phyloP scores from a whole-genome alignment of 2,329 filamentous ascomycete genomes.

The Lachnellula suecica region DNA sequence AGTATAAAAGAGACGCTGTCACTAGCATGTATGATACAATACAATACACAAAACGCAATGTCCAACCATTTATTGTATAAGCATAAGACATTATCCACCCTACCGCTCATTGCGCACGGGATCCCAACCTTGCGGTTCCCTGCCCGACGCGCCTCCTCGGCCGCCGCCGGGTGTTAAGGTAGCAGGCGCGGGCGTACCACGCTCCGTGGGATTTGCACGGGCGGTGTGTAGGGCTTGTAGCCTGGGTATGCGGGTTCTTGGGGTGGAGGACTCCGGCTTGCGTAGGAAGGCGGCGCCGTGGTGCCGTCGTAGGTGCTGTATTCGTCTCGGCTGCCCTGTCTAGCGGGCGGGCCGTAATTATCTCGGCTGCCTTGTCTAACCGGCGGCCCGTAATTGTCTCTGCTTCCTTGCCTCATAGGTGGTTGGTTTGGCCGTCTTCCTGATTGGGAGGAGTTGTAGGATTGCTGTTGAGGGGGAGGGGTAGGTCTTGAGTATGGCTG shows the following conservation, averaged over 20 bases:
- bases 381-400: conserved; percentile 1
- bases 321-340: conserved; percentile 8
- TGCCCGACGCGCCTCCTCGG: conserved; percentile 1
- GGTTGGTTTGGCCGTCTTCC: conserved; percentile 10
- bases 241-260: conserved; percentile 24
- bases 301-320: conserved; percentile 13
- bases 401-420: conserved; percentile 2
- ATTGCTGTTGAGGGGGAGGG: conserved; percentile 7
- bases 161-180: conserved; percentile 10
- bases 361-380: conserved; percentile 6
- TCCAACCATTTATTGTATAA: too few species aligned
- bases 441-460: conserved; percentile 8
- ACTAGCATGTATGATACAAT: too few species aligned
- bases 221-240: conserved; percentile 23
- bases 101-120: too few species aligned
- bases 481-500: conserved; percentile 12
- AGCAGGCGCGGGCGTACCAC: background rate
- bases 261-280: conserved; percentile 24
- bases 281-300: conserved; percentile 20
- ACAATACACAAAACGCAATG: too few species aligned
- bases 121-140: conserved; percentile 27
- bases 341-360: conserved; percentile 6
- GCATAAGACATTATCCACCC: too few species aligned
- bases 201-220: conserved; percentile 4
- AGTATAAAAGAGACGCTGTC: too few species aligned